Percentiles rank a stretch among this genome's conserved stretches.
These are phyloP conservation scores for Penstemon newberryi DNA, from an alignment of 257 asterid species.

Conservation along the genomic window DNA sequence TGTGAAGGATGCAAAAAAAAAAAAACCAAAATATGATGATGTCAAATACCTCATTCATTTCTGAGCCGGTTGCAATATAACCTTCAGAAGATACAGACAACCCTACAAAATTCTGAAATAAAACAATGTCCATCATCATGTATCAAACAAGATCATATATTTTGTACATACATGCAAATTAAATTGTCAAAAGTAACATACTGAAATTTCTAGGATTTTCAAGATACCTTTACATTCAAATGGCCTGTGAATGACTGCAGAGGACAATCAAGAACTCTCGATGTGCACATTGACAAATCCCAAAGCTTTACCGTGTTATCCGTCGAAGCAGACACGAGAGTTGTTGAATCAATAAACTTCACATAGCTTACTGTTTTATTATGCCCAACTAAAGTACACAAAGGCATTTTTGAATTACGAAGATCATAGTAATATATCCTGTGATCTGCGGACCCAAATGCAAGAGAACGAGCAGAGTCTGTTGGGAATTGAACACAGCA, in stretches of 20 bases:
- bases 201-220: neutral
- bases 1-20: neutral
- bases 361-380: conserved; percentile 93
- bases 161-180: neutral
- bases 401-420: conserved; percentile 81
- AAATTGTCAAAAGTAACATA: conserved; percentile 14
- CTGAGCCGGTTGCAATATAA: conserved; percentile 95
- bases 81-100: conserved; percentile 82
- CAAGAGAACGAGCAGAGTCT: conserved; percentile 82
- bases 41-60: conserved; percentile 81
- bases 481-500: conserved; percentile 95
- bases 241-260: conserved; percentile 95
- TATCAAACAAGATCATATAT: conserved; percentile 9
- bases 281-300: conserved; percentile 82
- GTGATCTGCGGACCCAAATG: conserved; percentile 98
- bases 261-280: conserved; percentile 82
- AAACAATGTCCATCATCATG: conserved; percentile 26
- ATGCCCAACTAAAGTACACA: conserved; percentile 88
- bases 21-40: conserved; percentile 3
- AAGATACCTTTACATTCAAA: conserved; percentile 77
- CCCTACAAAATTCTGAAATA: conserved; percentile 92
- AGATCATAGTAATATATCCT: conserved; percentile 89
- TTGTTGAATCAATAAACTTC: conserved; percentile 83
- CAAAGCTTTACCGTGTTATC: conserved; percentile 95
- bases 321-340: conserved; percentile 92